Evolutionary conservation across 2,329 filamentous ascomycete species (phyloP), one percentile per base, ranked within the genome.

Genomic region (Epichloe gansuensis): DNA sequence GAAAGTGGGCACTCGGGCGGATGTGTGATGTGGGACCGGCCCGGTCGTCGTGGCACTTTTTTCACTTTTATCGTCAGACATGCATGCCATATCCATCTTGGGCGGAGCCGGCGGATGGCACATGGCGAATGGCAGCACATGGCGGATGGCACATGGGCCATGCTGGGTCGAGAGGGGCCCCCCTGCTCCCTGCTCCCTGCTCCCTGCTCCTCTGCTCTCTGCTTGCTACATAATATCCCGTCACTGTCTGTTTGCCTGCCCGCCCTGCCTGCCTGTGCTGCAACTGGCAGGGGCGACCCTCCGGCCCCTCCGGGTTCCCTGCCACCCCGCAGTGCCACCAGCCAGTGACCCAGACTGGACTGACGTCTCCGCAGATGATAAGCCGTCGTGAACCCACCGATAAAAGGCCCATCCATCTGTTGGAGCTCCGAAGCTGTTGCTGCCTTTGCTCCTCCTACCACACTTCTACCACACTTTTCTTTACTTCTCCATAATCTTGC

Each of bases 381-480:
- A 49, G 41, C 46, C 46, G 31, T n/a, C 34, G 35, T 39, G 38
- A 41, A 42, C 52, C 52, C 51, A 41, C n/a, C 25, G 52, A 53
- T 53, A 53, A 53, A 53, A 53, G 42, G 41, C 46, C 13, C 28
- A 21, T 21, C 17, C 17, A 21, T 21, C 17, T 21, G 2, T 21
- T 21, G 17, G 17, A 21, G 17, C 17, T 21, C 17, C 17, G 17
- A 21, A 21, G 17, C 17, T 21, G 17, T 21, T 21, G 17, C 17
- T 2, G 17, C 17, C 17, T 31, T 46, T 44, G 31, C 31, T 44
- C 41, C n/a, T 23, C 41, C 28, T 3, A 11, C 28, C 23, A 8
- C 41, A 31, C 15, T 28, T 23, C 28, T 3, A 11, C 28, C 23
- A 8, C 41, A 31, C 15, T 28, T 23, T 31, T 28, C 31, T n/a